A percentile compares a stretch with the other conserved stretches of the same genome.
phyloP scores from a whole-genome alignment of 1,284 basidiomycete genomes.

The Sanghuangporus weigelae region DNA sequence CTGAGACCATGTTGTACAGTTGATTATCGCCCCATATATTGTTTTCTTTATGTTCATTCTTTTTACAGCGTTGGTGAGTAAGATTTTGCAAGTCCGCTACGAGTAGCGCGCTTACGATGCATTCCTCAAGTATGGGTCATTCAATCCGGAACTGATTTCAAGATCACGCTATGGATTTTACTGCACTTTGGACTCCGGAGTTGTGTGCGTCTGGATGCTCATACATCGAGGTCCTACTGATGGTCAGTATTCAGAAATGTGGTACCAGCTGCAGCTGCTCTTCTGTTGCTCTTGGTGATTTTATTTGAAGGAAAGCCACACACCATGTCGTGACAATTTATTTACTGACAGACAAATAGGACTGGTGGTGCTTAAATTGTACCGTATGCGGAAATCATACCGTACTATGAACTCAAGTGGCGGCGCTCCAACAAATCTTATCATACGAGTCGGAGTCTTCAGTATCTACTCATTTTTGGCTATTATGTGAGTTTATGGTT shows the following conservation, averaged over 20 bases:
- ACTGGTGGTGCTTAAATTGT: constrained; percentile 9
- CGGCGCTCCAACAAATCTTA: neutral
- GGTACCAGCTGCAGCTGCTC: constrained; percentile 5
- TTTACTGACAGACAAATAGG: neutral
- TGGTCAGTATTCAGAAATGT: neutral
- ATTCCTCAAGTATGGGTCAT: constrained; percentile 1
- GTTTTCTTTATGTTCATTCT: neutral
- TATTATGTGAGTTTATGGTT: constrained; percentile 1
- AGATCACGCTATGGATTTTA: constrained; percentile 8
- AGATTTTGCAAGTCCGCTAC: neutral
- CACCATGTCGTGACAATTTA: neutral
- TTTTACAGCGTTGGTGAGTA: constrained; percentile 6
- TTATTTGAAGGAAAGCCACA: constrained; percentile 7
- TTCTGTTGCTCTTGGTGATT: constrained; percentile 4
- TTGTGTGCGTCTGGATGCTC: neutral
- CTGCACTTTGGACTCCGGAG: constrained; percentile 9
- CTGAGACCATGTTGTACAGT: neutral
- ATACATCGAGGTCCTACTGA: neutral
- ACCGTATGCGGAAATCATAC: constrained; percentile 1
- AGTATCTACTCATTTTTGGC: constrained; percentile 10
- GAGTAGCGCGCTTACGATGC: neutral
- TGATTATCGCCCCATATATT: constrained; percentile 8
- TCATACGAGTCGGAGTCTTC: constrained; percentile 10
- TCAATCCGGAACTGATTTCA: neutral
- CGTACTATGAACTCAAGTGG: neutral